Conservation (phyloP, 495 filamentous ascomycete species). For the Penicillium malachiteum region DNA sequence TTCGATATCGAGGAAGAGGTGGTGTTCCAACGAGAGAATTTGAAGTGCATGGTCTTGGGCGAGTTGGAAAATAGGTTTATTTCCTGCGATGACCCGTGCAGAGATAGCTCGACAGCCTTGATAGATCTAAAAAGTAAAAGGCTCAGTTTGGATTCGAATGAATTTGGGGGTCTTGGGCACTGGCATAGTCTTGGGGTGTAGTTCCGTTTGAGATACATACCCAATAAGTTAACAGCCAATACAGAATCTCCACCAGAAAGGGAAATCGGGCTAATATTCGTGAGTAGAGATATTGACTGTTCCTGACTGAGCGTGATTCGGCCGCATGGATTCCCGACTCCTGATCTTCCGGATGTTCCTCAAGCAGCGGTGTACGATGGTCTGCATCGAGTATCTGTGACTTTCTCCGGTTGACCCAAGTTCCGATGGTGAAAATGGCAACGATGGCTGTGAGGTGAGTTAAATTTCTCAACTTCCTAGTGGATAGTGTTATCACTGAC, state of each 20-base stretch:
- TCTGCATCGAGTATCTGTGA: neutral
- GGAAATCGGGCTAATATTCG: conserved; percentile 41
- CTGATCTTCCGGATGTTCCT: conserved; percentile 7
- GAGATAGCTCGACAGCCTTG: conserved; percentile 59
- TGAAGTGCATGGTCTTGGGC: conserved; percentile 51
- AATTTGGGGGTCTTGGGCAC: no score
- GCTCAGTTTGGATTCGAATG: neutral
- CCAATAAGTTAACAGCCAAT: conserved; percentile 64
- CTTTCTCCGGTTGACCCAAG: conserved; percentile 21
- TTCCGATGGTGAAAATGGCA: conserved; percentile 20
- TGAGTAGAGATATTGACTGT: conserved; percentile 8
- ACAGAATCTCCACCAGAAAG: conserved; percentile 64
- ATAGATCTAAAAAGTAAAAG: conserved; percentile 40
- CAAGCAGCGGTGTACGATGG: conserved; percentile 17
- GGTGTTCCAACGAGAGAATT: conserved; percentile 50
- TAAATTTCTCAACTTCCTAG: no score
- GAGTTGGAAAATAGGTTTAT: conserved; percentile 39
- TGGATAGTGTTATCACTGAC: conserved; percentile 13
- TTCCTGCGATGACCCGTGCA: conserved; percentile 48
- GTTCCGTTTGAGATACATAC: conserved; percentile 22
- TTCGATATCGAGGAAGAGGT: conserved; percentile 52
- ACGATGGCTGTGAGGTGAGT: conserved; percentile 19
- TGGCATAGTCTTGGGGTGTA: neutral
- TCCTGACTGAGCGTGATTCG: conserved; percentile 8
- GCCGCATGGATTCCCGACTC: neutral